Conservation (phyloP, 148 eudicot genomes). For the Rhododendron molle region DNA sequence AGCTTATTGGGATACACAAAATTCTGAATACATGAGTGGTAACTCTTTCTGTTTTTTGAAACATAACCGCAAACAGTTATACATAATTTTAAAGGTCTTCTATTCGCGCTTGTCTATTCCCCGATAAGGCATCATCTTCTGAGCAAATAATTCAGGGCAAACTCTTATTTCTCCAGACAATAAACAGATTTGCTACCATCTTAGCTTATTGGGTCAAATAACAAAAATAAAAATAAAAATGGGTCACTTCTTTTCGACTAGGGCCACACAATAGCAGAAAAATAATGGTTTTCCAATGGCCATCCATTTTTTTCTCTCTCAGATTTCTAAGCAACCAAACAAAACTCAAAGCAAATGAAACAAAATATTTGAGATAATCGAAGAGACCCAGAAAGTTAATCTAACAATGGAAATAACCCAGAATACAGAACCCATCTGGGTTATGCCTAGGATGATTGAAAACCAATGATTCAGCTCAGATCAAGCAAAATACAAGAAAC, state of each 20-base stretch:
- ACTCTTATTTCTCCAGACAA: not conserved
- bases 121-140: not conserved
- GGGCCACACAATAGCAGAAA: not conserved
- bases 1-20: not conserved
- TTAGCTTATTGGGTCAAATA: not conserved
- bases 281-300: not conserved
- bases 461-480: not conserved
- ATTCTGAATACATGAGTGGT: not conserved
- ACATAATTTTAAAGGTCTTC: not conserved
- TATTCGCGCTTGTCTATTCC: not conserved
- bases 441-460: not conserved
- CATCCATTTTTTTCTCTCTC: not conserved
- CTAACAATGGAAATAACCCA: not conserved
- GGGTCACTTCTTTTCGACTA: not conserved
- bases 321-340: constrained; percentile 8
- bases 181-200: not conserved
- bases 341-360: not conserved
- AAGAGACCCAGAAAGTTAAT: not conserved
- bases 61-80: not conserved
- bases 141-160: not conserved
- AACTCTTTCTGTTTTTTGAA: not conserved
- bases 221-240: not conserved
- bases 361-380: not conserved
- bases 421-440: not conserved
- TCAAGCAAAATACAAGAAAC: not conserved